Evolutionary conservation across 148 eudicot species (phyloP).

Genomic region (Vaccinium darrowii): DNA sequence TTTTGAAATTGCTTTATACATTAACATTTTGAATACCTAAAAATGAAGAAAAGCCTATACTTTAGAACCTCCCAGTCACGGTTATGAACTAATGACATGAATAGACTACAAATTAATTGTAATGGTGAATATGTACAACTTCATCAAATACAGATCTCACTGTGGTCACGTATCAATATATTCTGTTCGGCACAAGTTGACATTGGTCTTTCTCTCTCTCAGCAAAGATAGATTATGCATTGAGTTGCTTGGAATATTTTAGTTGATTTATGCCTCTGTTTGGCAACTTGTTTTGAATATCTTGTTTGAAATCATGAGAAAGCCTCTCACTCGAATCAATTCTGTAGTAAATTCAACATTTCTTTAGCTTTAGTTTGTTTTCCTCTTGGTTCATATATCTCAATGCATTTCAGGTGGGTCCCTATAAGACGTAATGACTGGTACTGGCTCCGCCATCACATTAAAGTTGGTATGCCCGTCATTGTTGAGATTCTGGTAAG

Average conservation of each 20-base stretch:
- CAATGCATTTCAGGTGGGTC: slow-evolving; percentile 75
- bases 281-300: background rate
- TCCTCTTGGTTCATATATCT: slow-evolving; percentile 18
- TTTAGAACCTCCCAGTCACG: background rate
- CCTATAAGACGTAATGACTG: slow-evolving; percentile 96
- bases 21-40: background rate
- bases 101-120: background rate
- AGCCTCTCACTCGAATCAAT: background rate
- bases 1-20: background rate
- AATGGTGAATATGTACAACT: background rate
- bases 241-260: background rate
- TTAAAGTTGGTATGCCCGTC: slow-evolving; percentile 94
- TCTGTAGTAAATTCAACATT: background rate
- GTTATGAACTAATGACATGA: slow-evolving; percentile 2
- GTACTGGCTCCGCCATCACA: slow-evolving; percentile 99
- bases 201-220: background rate
- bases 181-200: background rate
- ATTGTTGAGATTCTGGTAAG: slow-evolving; percentile 93
- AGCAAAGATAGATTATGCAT: background rate
- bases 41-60: background rate
- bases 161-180: background rate
- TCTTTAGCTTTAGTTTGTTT: slow-evolving; percentile 2
- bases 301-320: background rate
- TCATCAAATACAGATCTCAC: background rate
- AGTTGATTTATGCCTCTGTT: slow-evolving; percentile 2